Evolutionary conservation across 148 eudicot species (phyloP).

Genomic region (Vaccinium corymbosum): DNA sequence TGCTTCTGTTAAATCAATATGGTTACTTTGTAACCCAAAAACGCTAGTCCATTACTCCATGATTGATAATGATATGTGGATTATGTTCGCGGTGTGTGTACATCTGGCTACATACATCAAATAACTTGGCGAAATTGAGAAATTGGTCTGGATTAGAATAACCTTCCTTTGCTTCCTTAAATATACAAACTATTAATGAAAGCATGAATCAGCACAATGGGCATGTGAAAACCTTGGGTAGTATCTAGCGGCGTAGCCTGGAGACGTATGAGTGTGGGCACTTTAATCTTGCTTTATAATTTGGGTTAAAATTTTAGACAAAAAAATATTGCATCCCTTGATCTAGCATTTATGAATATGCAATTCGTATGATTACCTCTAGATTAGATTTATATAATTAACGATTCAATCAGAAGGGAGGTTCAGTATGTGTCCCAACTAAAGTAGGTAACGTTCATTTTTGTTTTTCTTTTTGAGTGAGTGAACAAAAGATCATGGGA

Average conservation of each 20-base stretch:
- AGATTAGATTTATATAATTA: too few species aligned
- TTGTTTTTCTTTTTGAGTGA: too few species aligned
- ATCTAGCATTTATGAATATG: too few species aligned
- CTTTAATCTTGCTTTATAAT: too few species aligned
- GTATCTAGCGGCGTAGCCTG: background rate
- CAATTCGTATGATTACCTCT: too few species aligned
- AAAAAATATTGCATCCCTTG: too few species aligned
- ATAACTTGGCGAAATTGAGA: background rate
- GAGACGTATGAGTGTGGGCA: too few species aligned
- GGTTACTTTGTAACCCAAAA: background rate
- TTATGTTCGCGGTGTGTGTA: background rate
- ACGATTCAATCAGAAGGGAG: too few species aligned
- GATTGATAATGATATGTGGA: background rate
- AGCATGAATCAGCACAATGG: background rate
- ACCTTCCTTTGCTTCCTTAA: background rate
- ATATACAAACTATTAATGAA: background rate
- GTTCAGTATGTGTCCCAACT: too few species aligned
- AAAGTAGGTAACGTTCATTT: too few species aligned
- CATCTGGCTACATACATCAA: background rate
- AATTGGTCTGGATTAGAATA: background rate
- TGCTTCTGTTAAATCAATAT: background rate
- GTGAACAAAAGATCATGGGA: too few species aligned
- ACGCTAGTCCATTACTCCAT: background rate
- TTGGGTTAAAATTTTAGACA: too few species aligned
- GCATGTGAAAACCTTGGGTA: background rate